A percentile compares a stretch with the other conserved stretches of the same genome.
Evolutionary conservation across 2,329 filamentous ascomycete species (phyloP).

Genomic region (Sclerotinia spermophila): DNA sequence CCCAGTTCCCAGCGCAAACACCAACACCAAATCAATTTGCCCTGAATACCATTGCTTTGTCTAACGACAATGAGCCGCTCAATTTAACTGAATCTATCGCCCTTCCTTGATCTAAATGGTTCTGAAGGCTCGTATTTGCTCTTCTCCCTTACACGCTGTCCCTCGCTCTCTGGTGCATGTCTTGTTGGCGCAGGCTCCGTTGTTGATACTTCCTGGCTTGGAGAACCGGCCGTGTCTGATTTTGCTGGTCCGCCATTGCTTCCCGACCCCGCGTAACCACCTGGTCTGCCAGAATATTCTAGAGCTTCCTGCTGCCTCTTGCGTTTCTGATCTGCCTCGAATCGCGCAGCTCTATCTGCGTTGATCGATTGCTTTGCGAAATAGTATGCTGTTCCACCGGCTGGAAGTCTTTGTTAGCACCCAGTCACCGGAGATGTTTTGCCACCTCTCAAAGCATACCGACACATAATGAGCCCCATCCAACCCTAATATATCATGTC

Average conservation of each 20-base stretch:
- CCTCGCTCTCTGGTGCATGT: slow-evolving; percentile 71
- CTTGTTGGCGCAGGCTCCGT: slow-evolving; percentile 82
- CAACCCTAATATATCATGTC: slow-evolving; percentile 58
- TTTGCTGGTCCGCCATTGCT: slow-evolving; percentile 50
- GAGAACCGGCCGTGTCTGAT: slow-evolving; percentile 56
- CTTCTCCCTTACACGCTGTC: slow-evolving; percentile 66
- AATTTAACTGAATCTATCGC: slow-evolving; percentile 72
- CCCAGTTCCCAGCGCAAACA: slow-evolving; percentile 4
- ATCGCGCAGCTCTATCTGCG: slow-evolving; percentile 72
- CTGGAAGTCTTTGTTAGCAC: slow-evolving; percentile 42
- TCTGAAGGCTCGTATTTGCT: slow-evolving; percentile 83
- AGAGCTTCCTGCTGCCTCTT: slow-evolving; percentile 56
- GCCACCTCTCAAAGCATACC: slow-evolving; percentile 51
- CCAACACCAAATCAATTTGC: slow-evolving; percentile 9
- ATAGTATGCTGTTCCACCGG: slow-evolving; percentile 88
- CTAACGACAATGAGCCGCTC: not conserved
- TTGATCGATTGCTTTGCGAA: slow-evolving; percentile 96
- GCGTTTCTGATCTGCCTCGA: slow-evolving; percentile 59
- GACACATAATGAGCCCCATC: slow-evolving; percentile 84
- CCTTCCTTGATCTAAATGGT: slow-evolving; percentile 75
- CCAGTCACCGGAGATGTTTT: slow-evolving; percentile 15
- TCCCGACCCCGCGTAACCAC: slow-evolving; percentile 33
- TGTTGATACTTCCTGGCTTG: slow-evolving; percentile 61
- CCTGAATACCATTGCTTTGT: not conserved
- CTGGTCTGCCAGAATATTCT: slow-evolving; percentile 44